Conservation (phyloP, 1,284 basidiomycete genomes). For the Leccinum griseonigrum region DNA sequence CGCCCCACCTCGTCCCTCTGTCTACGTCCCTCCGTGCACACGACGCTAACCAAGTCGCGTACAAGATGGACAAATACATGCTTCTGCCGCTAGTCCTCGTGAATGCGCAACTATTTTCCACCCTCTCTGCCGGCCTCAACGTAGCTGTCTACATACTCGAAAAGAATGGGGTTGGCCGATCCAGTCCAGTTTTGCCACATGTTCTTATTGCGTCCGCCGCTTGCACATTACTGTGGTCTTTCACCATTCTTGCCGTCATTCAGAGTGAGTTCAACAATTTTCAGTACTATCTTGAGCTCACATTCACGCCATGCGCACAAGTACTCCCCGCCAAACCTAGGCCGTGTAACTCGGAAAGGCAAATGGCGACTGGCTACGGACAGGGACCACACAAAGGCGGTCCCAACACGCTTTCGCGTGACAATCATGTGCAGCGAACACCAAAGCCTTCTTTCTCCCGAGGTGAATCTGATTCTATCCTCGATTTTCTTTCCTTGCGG, state of each 20-base stretch:
- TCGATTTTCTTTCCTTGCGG: slow-evolving; percentile 35
- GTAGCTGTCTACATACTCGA: slow-evolving; percentile 14
- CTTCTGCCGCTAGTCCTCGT: slow-evolving; percentile 15
- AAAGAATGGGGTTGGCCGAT: neutral
- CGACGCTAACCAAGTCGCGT: neutral
- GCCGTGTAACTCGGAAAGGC: slow-evolving; percentile 10
- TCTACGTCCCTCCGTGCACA: neutral
- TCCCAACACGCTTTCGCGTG: neutral
- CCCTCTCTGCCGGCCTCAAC: slow-evolving; percentile 25
- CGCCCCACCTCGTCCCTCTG: slow-evolving; percentile 4
- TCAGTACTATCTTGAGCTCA: slow-evolving; percentile 1
- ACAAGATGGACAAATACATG: neutral
- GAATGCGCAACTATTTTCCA: slow-evolving; percentile 24
- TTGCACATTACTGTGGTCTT: slow-evolving; percentile 28
- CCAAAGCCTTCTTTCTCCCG: slow-evolving; percentile 23
- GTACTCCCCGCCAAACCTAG: slow-evolving; percentile 19
- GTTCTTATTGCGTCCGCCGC: slow-evolving; percentile 20
- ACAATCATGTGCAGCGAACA: slow-evolving; percentile 3
- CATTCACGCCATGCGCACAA: slow-evolving; percentile 8
- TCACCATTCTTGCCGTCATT: slow-evolving; percentile 17
- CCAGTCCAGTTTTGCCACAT: neutral
- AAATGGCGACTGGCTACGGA: neutral
- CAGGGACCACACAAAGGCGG: slow-evolving; percentile 1
- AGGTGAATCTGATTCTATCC: slow-evolving; percentile 27
- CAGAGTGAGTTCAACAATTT: slow-evolving; percentile 21